Evolutionary conservation across 805 yeast genomes (phyloP).

Genomic region (Teunomyces pallodes): DNA sequence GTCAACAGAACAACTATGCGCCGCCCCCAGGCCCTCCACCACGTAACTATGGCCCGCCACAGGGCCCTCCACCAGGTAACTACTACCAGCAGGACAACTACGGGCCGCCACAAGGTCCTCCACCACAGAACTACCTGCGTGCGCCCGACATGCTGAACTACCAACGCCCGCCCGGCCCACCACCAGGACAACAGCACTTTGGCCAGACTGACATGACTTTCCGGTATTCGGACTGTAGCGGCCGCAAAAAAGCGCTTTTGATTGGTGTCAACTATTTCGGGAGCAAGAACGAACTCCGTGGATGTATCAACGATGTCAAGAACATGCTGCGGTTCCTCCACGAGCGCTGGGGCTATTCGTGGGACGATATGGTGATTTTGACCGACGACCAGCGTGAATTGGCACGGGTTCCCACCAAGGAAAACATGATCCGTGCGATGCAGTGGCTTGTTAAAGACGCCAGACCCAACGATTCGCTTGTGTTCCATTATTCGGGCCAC

Average conservation of each 20-base stretch:
- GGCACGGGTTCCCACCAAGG: conserved; percentile 32
- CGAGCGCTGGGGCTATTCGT: conserved; percentile 27
- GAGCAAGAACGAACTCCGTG: conserved; percentile 28
- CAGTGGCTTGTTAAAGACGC: conserved; percentile 39
- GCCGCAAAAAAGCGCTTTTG: conserved; percentile 35
- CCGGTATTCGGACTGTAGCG: conserved; percentile 38
- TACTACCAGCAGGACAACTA: conserved; percentile 9
- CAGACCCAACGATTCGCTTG: conserved; percentile 36
- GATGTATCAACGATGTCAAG: conserved; percentile 40
- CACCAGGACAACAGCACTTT: conserved; percentile 16
- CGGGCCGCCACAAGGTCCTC: conserved; percentile 8
- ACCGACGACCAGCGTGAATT: conserved; percentile 34
- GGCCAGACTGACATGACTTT: conserved; percentile 36
- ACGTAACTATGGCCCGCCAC: conserved; percentile 13
- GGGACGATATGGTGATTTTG: conserved; percentile 38
- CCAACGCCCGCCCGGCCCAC: background rate
- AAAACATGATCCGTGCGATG: conserved; percentile 38
- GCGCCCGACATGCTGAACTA: background rate
- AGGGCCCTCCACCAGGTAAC: conserved; percentile 16
- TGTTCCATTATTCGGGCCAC: conserved; percentile 41
- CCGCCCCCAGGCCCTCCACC: conserved; percentile 22
- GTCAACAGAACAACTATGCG: conserved; percentile 18
- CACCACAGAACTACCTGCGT: too few species aligned
- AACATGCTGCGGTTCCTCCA: conserved; percentile 34
- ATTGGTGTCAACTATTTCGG: conserved; percentile 37